These are phyloP conservation scores for Cryptococcus deneoformans DNA, from an alignment of 1,284 basidiomycete genomes.

Conservation along the genomic window DNA sequence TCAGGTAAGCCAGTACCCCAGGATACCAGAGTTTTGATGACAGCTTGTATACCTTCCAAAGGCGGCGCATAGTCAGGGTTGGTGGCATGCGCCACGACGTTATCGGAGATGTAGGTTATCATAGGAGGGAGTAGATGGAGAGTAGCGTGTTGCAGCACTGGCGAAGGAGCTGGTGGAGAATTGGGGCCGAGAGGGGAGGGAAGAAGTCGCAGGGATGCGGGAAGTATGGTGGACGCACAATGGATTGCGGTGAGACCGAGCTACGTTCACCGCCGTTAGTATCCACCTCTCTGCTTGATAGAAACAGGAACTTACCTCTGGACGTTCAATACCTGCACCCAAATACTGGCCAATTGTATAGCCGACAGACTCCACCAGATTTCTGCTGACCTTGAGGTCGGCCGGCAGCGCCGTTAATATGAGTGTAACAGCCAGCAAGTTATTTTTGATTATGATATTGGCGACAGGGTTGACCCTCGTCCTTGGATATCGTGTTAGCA, in stretches of 20 bases:
- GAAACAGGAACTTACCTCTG: slow-evolving; percentile 58
- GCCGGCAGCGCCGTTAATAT: slow-evolving; percentile 76
- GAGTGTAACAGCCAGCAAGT: slow-evolving; percentile 80
- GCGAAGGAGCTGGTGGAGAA: slow-evolving; percentile 26
- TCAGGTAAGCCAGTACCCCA: slow-evolving; percentile 62
- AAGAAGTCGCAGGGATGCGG: slow-evolving; percentile 51
- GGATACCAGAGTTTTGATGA: slow-evolving; percentile 72
- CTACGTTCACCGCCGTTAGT: slow-evolving; percentile 20
- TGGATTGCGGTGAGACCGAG: slow-evolving; percentile 81
- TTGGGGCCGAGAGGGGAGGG: slow-evolving; percentile 22
- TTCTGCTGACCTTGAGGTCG: slow-evolving; percentile 64
- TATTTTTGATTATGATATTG: slow-evolving; percentile 82
- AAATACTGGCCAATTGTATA: slow-evolving; percentile 72
- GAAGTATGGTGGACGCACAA: slow-evolving; percentile 76
- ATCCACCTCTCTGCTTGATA: neutral
- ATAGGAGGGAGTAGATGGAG: slow-evolving; percentile 73
- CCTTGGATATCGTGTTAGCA: slow-evolving; percentile 51
- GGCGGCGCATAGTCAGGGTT: slow-evolving; percentile 34
- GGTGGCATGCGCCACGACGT: slow-evolving; percentile 58
- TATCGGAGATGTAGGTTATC: slow-evolving; percentile 70
- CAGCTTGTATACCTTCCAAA: slow-evolving; percentile 62
- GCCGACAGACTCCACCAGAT: slow-evolving; percentile 79
- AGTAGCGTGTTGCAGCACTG: slow-evolving; percentile 68
- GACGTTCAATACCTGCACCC: slow-evolving; percentile 58
- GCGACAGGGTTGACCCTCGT: slow-evolving; percentile 74